These are phyloP conservation scores for Bifiguratus adelaidae DNA, from an alignment of 192 early-diverging fungal species.

Conservation along the genomic window DNA sequence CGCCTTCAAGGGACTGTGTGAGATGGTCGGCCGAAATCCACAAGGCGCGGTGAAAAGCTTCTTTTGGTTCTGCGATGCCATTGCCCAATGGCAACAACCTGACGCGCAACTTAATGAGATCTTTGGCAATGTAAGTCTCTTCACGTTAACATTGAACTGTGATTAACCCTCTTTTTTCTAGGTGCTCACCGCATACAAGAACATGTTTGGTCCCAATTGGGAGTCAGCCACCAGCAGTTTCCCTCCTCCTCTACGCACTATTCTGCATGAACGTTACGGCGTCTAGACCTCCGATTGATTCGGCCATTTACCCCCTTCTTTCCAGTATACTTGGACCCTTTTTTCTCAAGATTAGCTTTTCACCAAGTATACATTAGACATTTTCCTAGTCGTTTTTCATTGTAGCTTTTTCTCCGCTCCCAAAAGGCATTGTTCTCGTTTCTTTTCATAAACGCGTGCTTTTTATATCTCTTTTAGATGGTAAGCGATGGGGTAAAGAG, in stretches of 20 bases:
- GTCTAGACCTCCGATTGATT: constrained; percentile 23
- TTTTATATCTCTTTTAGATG: too few relatives aligned
- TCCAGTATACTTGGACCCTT: too few relatives aligned
- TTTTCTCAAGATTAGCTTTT: too few relatives aligned
- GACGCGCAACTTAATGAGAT: constrained; percentile 45
- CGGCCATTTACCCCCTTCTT: too few relatives aligned
- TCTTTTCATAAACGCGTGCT: too few relatives aligned
- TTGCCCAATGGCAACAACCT: constrained; percentile 65
- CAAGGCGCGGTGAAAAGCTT: constrained; percentile 54
- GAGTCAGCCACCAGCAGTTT: constrained; percentile 29
- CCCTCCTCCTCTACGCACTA: constrained; percentile 26
- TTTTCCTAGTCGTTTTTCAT: too few relatives aligned
- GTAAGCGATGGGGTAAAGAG: too few relatives aligned
- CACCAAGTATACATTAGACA: too few relatives aligned
- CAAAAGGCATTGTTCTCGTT: too few relatives aligned
- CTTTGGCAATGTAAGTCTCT: constrained; percentile 46
- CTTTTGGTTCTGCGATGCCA: constrained; percentile 62
- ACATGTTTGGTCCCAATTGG: constrained; percentile 52
- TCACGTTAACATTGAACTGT: background rate
- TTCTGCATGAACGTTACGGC: constrained; percentile 37
- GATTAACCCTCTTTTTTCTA: constrained; percentile 6
- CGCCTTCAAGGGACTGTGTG: constrained; percentile 92
- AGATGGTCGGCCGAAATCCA: constrained; percentile 86
- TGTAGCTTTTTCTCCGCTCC: too few relatives aligned
- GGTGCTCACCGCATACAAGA: constrained; percentile 57